Base-by-base conservation (phyloP, 2,329 filamentous ascomycete genomes). In the Neocatenulostroma microsporum region DNA sequence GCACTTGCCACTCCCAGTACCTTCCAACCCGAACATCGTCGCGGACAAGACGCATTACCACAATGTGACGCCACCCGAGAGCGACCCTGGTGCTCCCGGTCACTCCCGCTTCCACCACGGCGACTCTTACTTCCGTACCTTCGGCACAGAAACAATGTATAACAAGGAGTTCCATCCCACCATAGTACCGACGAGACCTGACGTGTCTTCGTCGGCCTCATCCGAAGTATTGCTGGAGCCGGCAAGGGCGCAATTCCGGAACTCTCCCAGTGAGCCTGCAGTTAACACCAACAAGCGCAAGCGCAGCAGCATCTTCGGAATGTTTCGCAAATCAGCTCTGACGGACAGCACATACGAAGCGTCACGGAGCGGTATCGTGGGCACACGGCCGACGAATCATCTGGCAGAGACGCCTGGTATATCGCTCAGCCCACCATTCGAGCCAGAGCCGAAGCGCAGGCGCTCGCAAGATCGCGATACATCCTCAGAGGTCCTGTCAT, bases 51-150 rank as follows among this genome's bases (percentile, higher is more conserved):
- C n/a, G n/a, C 41, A 46, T 13, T 46, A 45, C 21, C 44, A 46
- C 27, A 37, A 49, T 27, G 36, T 47, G n/a, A 53, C 50, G 10
- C 49, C 50, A 3, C 44, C 46, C 18, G 44, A 51, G 25, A 27
- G 30, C 5, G 50, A 50, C 18, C 44, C 42, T 7, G 21, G 26
- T n/a, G 21, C 35, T 2, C 38, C 41, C 4, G 28, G 28, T 5
- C 24, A 31, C 10, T 25, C 27, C 3, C 11, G 28, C 14, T 46
- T 47, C 11, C 32, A 35, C 11, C 45, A 46, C 21, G 45, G 41
- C 8, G 43, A 49, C 17, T 48, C 44, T 11, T 54, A 52, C 20
- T 55, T 55, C 28, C 44, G 34, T 3, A 40, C 48, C 10, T 51
- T 51, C 21, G 30, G 29, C 17, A 21, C 24, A 7, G 44, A 50